Conservation (phyloP, 257 asterid genomes). For the Mitragyna speciosa region DNA sequence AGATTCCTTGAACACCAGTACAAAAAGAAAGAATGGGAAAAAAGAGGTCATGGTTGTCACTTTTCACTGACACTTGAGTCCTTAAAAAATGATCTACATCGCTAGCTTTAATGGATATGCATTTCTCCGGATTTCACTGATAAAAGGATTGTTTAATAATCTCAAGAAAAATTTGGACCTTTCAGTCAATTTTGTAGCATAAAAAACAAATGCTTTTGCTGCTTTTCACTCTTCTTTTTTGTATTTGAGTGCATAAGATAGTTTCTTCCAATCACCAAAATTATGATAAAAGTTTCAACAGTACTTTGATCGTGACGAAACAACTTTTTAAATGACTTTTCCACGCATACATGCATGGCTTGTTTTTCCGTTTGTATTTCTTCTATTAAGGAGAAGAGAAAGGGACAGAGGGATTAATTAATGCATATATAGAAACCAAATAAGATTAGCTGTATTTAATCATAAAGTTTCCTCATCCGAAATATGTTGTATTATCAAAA, state of each 20-base stretch:
- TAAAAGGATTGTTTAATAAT: not conserved
- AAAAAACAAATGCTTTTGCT: conserved; percentile 4
- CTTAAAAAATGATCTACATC: conserved; percentile 4
- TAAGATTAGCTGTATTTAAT: not conserved
- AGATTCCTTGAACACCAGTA: too few species aligned
- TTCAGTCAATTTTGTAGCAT: not conserved
- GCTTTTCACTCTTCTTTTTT: not conserved
- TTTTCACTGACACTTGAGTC: conserved; percentile 14
- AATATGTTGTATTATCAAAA: too few species aligned
- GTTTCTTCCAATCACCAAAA: too few species aligned
- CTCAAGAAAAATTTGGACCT: conserved; percentile 14
- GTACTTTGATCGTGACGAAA: not conserved
- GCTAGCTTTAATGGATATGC: not conserved
- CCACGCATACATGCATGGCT: not conserved
- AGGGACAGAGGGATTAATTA: not conserved
- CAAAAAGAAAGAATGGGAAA: too few species aligned
- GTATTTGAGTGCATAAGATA: not conserved
- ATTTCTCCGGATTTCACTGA: not conserved
- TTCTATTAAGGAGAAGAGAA: too few species aligned
- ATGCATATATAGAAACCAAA: not conserved
- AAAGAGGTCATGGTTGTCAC: too few species aligned
- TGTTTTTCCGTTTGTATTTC: too few species aligned
- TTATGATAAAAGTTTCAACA: too few species aligned
- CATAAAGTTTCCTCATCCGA: too few species aligned
- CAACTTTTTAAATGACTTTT: not conserved